These are phyloP conservation scores for Chlamydomonas applanata DNA, from an alignment of 139 green algal genomes.

Conservation along the genomic window DNA sequence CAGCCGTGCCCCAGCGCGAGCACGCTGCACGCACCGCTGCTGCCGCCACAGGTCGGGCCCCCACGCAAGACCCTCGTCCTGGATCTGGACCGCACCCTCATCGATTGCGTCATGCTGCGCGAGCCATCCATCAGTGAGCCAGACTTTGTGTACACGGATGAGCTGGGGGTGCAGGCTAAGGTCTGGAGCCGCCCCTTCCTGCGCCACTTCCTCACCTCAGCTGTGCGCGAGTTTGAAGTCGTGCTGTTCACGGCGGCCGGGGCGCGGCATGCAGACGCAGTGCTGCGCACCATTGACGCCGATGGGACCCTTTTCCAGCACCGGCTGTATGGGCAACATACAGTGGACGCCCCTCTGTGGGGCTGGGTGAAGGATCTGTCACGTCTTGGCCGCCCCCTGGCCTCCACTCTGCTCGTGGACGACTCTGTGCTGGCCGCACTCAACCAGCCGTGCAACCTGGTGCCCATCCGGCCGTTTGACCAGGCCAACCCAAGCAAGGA, in stretches of 20 bases:
- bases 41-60: not conserved
- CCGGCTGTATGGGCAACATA: slow-evolving; percentile 42
- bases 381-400: slow-evolving; percentile 62
- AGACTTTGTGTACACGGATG: slow-evolving; percentile 24
- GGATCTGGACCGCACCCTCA: slow-evolving; percentile 73
- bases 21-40: not conserved
- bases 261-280: slow-evolving; percentile 63
- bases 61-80: slow-evolving; percentile 54
- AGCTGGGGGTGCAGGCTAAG: slow-evolving; percentile 19
- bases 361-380: slow-evolving; percentile 80
- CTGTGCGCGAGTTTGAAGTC: slow-evolving; percentile 26
- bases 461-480: slow-evolving; percentile 17
- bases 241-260: slow-evolving; percentile 78
- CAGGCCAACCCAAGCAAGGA: slow-evolving; percentile 9
- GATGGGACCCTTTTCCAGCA: slow-evolving; percentile 19
- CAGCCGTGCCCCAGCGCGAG: too few species aligned
- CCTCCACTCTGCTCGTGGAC: slow-evolving; percentile 71
- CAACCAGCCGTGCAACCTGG: slow-evolving; percentile 3
- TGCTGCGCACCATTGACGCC: slow-evolving; percentile 50
- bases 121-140: slow-evolving; percentile 11
- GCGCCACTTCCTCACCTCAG: slow-evolving; percentile 17
- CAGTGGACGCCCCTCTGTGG: slow-evolving; percentile 18
- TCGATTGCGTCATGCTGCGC: slow-evolving; percentile 53
- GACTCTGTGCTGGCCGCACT: slow-evolving; percentile 48
- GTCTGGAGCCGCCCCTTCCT: slow-evolving; percentile 25